A percentile compares a stretch with the other conserved stretches of the same genome.
Evolutionary conservation across 2,329 filamentous ascomycete genomes (phyloP).

Genomic region (Colletotrichum paranaense): DNA sequence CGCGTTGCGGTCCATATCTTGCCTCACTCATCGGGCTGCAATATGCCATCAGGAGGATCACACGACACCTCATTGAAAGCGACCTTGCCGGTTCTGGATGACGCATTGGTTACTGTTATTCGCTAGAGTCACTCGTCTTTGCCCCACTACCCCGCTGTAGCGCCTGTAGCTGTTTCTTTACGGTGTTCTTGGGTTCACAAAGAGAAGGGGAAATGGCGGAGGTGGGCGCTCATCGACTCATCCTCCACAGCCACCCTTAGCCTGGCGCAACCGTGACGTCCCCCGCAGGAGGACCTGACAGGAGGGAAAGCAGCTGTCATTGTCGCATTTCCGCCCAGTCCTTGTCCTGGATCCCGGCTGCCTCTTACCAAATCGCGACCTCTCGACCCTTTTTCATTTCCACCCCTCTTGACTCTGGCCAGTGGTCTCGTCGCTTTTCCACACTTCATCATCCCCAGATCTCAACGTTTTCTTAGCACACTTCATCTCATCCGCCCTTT

Average conservation of each 20-base stretch:
- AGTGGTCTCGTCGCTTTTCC: conserved; percentile 22
- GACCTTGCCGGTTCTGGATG: neutral
- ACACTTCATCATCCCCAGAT: conserved; percentile 4
- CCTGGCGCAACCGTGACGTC: conserved; percentile 4
- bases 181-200: conserved; percentile 3
- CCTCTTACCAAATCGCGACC: conserved; percentile 18
- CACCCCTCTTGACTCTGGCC: conserved; percentile 7
- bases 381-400: neutral
- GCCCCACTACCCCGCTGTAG: conserved; percentile 31
- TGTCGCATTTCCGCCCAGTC: conserved; percentile 18
- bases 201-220: neutral
- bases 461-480: neutral
- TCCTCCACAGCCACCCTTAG: conserved; percentile 30
- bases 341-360: conserved; percentile 16
- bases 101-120: conserved; percentile 15
- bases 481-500: neutral
- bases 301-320: conserved; percentile 7
- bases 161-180: conserved; percentile 14
- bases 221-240: neutral
- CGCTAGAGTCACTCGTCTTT: neutral
- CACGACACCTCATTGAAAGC: neutral
- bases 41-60: conserved; percentile 6
- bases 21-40: neutral
- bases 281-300: conserved; percentile 4
- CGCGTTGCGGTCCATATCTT: neutral